These are phyloP conservation scores for Rhododendron simsii DNA, from an alignment of 148 eudicot genomes.

Conservation along the genomic window DNA sequence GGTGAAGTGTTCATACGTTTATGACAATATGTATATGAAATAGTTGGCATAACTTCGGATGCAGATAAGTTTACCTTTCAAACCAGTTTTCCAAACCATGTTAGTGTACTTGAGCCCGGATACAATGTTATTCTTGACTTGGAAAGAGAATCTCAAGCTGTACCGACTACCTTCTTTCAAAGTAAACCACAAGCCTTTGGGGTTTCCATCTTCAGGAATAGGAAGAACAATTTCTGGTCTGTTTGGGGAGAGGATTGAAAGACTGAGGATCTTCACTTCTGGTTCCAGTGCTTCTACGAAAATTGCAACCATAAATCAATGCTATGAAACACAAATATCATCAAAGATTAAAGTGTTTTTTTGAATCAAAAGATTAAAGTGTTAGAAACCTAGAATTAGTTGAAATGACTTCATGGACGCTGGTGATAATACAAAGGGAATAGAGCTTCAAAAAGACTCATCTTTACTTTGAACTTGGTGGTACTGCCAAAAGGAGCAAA, in stretches of 20 bases:
- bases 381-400: neutral
- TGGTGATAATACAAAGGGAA: neutral
- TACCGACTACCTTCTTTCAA: slow-evolving; percentile 66
- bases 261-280: slow-evolving; percentile 61
- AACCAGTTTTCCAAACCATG: slow-evolving; percentile 64
- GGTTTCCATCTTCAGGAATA: slow-evolving; percentile 63
- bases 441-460: neutral
- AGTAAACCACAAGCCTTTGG: slow-evolving; percentile 62
- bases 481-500: neutral
- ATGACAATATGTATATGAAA: neutral
- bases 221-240: slow-evolving; percentile 56
- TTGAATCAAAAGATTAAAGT: too few species aligned
- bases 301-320: slow-evolving; percentile 11
- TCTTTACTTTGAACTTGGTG: neutral
- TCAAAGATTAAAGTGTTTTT: neutral
- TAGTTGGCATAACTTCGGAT: neutral
- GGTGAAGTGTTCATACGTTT: slow-evolving; percentile 6
- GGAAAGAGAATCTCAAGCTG: slow-evolving; percentile 58
- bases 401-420: neutral
- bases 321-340: neutral
- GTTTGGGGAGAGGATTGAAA: slow-evolving; percentile 48
- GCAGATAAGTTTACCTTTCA: slow-evolving; percentile 41
- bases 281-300: slow-evolving; percentile 56
- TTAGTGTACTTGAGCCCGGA: slow-evolving; percentile 62
- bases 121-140: slow-evolving; percentile 57